These are phyloP conservation scores for Conringia planisiliqua DNA, from an alignment of 345 rosid genomes.

Conservation along the genomic window DNA sequence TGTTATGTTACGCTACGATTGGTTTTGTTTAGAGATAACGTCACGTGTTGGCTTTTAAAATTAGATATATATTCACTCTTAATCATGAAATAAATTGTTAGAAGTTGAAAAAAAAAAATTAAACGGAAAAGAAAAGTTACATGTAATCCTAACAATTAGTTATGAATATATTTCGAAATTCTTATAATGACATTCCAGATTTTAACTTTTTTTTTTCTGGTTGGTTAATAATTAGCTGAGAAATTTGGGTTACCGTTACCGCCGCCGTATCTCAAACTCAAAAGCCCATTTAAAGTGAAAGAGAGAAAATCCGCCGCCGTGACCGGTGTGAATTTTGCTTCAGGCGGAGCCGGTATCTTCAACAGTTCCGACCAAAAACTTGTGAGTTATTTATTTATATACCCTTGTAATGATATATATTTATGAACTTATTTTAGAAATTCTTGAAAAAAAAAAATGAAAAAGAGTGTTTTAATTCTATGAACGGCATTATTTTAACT, in stretches of 20 bases:
- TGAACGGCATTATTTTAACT: neutral
- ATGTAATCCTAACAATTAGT: neutral
- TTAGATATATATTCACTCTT: neutral
- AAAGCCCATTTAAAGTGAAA: neutral
- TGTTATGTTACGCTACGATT: constrained; percentile 8
- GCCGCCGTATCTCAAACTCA: constrained; percentile 53
- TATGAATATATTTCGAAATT: neutral
- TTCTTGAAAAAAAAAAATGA: neutral
- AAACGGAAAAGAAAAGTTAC: neutral
- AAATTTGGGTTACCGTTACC: constrained; percentile 55
- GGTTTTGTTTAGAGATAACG: constrained; percentile 2
- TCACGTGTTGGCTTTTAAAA: neutral
- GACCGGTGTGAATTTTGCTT: constrained; percentile 61
- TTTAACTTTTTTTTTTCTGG: neutral
- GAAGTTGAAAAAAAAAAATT: neutral
- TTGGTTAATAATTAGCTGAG: constrained; percentile 47
- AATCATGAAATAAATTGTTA: neutral
- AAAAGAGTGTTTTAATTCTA: neutral
- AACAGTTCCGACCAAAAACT: constrained; percentile 39
- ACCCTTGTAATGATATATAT: neutral
- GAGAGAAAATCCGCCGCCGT: constrained; percentile 21
- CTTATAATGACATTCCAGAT: neutral
- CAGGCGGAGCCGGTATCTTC: constrained; percentile 70
- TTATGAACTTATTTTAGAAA: neutral
- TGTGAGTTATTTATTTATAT: constrained; percentile 36